Evolutionary conservation across 2,329 filamentous ascomycete genomes (phyloP).

Genomic region (Simplicillium sp.): DNA sequence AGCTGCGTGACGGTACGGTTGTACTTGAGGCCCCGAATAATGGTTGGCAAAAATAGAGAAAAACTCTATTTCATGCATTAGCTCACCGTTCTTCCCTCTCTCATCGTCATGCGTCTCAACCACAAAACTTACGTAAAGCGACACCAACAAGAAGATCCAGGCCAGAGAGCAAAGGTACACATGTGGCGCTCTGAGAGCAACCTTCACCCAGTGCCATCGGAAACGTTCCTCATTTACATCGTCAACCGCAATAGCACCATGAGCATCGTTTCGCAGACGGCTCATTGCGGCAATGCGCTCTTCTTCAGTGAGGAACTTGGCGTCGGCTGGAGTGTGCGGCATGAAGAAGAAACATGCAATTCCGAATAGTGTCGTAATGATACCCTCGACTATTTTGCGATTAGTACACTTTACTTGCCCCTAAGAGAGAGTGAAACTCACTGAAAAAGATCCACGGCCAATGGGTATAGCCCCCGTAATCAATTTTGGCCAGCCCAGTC

Average conservation of each 20-base stretch:
- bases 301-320: conserved; percentile 15
- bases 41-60: conserved; percentile 12
- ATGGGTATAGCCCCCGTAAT: conserved; percentile 24
- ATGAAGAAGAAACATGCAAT: conserved; percentile 42
- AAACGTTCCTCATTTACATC: conserved; percentile 3
- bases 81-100: not conserved
- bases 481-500: conserved; percentile 44
- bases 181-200: not conserved
- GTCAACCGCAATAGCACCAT: conserved; percentile 12
- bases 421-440: conserved; percentile 5
- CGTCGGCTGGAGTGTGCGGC: conserved; percentile 15
- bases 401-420: not conserved
- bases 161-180: not conserved
- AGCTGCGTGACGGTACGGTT: conserved; percentile 9
- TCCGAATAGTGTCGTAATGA: conserved; percentile 51
- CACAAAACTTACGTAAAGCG: not conserved
- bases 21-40: conserved; percentile 12
- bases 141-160: conserved; percentile 2
- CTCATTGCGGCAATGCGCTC: conserved; percentile 12
- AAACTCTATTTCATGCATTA: not conserved
- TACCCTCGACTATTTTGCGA: conserved; percentile 36
- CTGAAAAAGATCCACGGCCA: conserved; percentile 41
- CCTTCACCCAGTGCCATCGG: conserved; percentile 1
- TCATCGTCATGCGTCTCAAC: too few relatives aligned
- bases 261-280: conserved; percentile 13